A percentile compares a stretch with the other conserved stretches of the same genome.
Conservation (phyloP, 441 rosid species). For the Pelargonium australe region DNA sequence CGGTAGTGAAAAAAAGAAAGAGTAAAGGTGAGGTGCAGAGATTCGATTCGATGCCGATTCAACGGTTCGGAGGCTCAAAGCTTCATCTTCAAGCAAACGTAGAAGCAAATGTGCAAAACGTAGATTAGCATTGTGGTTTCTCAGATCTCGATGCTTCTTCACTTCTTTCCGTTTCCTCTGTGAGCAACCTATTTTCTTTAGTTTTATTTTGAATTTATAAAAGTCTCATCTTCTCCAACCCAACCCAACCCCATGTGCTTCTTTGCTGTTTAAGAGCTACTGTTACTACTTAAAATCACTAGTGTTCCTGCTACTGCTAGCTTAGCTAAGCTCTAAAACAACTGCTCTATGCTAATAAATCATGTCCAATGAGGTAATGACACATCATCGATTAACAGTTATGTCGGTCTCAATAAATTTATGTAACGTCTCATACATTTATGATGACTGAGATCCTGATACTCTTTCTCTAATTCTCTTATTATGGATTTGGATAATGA, state of each 20-base stretch:
- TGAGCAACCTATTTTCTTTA: neutral
- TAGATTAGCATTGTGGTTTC: neutral
- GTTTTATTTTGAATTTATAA: neutral
- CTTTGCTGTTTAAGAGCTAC: neutral
- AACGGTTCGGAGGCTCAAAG: neutral
- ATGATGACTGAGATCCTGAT: too few relatives aligned
- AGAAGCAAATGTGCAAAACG: neutral
- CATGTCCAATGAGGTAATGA: too few relatives aligned
- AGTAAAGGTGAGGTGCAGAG: neutral
- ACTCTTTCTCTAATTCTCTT: too few relatives aligned
- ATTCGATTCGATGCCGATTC: conserved; percentile 2
- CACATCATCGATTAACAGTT: too few relatives aligned
- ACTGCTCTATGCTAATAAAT: too few relatives aligned
- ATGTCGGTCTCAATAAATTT: too few relatives aligned
- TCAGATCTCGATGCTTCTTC: conserved; percentile 3
- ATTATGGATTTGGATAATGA: too few relatives aligned
- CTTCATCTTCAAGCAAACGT: neutral
- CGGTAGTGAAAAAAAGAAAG: neutral
- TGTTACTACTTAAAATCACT: neutral
- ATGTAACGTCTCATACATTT: too few relatives aligned
- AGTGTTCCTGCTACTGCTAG: neutral
- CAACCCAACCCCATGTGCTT: neutral
- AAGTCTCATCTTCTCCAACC: neutral
- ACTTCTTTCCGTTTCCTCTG: neutral
- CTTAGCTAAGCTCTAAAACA: too few relatives aligned